Conservation (phyloP, 176 grass and related monocot species). For the Cenchrus fungigraminus region DNA sequence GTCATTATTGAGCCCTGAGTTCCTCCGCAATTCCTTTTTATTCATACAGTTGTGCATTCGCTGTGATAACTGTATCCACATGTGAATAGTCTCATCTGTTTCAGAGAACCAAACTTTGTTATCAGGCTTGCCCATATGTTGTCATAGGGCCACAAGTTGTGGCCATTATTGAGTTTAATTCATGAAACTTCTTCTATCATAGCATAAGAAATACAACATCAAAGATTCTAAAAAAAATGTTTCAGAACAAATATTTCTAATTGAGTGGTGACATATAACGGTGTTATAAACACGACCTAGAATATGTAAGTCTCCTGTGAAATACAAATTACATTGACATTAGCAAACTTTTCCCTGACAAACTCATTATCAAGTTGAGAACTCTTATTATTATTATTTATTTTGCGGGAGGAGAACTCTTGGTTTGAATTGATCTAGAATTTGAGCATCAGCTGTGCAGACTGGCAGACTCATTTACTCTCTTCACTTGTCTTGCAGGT, state of each 20-base stretch:
- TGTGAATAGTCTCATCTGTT: conserved; percentile 45
- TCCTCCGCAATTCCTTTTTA: conserved; percentile 14
- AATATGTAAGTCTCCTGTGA: not conserved
- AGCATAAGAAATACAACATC: not conserved
- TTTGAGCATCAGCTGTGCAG: not conserved
- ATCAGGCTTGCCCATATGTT: conserved; percentile 22
- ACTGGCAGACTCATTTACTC: not conserved
- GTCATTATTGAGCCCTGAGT: conserved; percentile 46
- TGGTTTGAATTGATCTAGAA: not conserved
- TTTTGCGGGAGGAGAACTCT: not conserved
- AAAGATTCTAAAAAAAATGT: not conserved
- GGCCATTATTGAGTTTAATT: not conserved
- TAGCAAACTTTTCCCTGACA: not conserved
- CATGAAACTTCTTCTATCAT: not conserved
- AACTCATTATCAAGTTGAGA: not conserved
- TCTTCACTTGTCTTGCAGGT: conserved; percentile 54
- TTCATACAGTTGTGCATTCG: conserved; percentile 2
- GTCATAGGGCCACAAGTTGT: not conserved
- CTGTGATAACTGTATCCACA: conserved; percentile 39
- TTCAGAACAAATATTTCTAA: conserved; percentile 10
- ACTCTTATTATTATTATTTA: too few relatives aligned
- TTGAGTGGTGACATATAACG: not conserved
- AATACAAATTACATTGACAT: not conserved
- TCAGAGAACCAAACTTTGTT: conserved; percentile 24
- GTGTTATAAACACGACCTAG: not conserved